Base-by-base conservation (phyloP, 345 rosid genomes). In the Gossypium australe region DNA sequence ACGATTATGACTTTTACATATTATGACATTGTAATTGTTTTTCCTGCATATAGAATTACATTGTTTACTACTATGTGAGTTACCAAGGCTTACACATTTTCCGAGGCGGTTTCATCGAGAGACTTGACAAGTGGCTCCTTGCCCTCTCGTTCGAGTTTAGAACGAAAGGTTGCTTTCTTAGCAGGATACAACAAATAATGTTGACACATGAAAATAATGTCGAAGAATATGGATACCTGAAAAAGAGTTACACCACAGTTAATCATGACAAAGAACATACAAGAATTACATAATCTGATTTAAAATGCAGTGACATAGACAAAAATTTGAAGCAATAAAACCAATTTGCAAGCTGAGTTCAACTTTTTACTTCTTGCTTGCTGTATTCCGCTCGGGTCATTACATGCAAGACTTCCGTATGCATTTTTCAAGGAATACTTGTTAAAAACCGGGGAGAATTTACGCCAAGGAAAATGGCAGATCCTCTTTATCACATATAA, bases 141-240 rank as follows among this genome's bases (percentile, higher is more conserved):
- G 1, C 74, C 65, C 11, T 84, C 94, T 68, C 82, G 69, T 25
- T 52, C 69, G 25, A 68, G 55, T 81, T 88, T 87, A 22, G 53
- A 9, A 64, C 75, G 18, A 43, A 71, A 49, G 9, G 57, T 20
- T 45, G 11, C 24, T 80, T 80, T 85, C 82, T 77, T 91, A 58
- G 80, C 79, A 25, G 87, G 91, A 78, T 93, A 93, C 72, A 95
- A 77, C 74, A 91, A 81, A 77, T 78, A 93, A 80, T 95, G 99
- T 79, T 95, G 98, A 69, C 78, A 76, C 90, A 95, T 91, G 92
- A 93, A 93, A 66, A 95, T 78, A 57, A 93, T 76, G 76, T 95
- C 98, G 73, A 93, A 95, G 85, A 82, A 83, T 57, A 95, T 24
- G 2, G 97, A 84, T 3, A 93, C 75, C 98, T 95, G 92, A 86